Base-by-base conservation (phyloP, 148 eudicot genomes). In the Camellia japonica region DNA sequence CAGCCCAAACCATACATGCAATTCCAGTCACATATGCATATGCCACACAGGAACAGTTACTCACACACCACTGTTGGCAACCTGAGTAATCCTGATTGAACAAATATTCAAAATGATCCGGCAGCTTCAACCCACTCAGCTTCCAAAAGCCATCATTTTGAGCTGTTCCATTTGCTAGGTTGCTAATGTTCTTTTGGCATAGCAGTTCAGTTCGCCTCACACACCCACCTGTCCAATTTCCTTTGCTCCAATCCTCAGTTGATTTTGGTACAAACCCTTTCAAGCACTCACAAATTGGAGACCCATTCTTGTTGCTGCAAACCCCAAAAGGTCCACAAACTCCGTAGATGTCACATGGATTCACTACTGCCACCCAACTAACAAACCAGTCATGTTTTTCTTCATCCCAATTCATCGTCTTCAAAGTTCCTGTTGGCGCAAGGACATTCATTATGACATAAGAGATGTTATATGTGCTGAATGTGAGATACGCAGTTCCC, bases 1-100 rank as follows among this genome's bases (percentile, higher is more conserved):
- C 82, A 0, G 3, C 79, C 92, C 90, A 90, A 30, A 43, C 62
- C 89, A 90, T 82, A 42, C 90, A 90, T 3, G 86, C 86, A 14
- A 86, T 70, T 11, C 81, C 84, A 15, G 46, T 52, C 62, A 60
- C 71, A 85, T 68, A 87, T 7, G 90, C 76, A 79, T 83, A 88
- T n/a, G 87, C 88, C 58, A 79, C 18, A 30, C 93, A 88, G 0
- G 87, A 82, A 59, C 93, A 90, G 2, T 80, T 81, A 3, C 30
- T 78, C 72, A 56, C 9, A 76, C 93, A 88, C 71, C 67, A 51
- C 0, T 14, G 73, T 38, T 18, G 11, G 61, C 91, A 90, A 1
- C 67, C 74, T 2, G 49, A 52, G 7, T 43, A 20, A 1, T 11
- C 38, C 62, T 52, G 61, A 75, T 81, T 71, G 63, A 12, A 83